These are phyloP conservation scores for Jaltomata sinuosa DNA, from an alignment of 257 asterid genomes.

Conservation along the genomic window DNA sequence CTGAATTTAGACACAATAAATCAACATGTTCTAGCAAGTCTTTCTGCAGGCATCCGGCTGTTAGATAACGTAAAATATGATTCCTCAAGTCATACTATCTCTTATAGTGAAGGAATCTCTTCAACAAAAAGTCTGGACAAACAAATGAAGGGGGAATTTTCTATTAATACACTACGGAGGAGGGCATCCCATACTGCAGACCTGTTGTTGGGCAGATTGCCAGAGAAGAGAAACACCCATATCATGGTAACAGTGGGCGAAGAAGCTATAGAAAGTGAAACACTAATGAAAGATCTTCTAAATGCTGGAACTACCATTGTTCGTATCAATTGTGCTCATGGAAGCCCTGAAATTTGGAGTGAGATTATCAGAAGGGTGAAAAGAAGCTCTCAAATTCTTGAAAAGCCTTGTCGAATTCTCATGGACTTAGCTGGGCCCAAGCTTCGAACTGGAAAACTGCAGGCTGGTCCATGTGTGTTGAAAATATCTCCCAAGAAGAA, in stretches of 20 bases:
- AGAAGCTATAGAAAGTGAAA: constrained; percentile 44
- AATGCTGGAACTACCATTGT: constrained; percentile 48
- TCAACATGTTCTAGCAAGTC: constrained; percentile 57
- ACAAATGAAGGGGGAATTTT: constrained; percentile 28
- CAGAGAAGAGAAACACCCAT: constrained; percentile 38
- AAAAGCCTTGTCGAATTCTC: constrained; percentile 63
- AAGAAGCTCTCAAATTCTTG: constrained; percentile 42
- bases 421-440: constrained; percentile 86
- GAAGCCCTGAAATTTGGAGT: constrained; percentile 47
- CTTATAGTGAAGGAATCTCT: constrained; percentile 19
- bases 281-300: constrained; percentile 37
- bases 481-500: constrained; percentile 57
- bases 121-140: constrained; percentile 12
- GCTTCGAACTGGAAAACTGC: constrained; percentile 61
- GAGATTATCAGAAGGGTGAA: constrained; percentile 41
- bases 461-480: constrained; percentile 50
- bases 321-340: constrained; percentile 78
- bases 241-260: constrained; percentile 69
- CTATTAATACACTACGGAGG: constrained; percentile 32
- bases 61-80: constrained; percentile 28
- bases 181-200: constrained; percentile 31
- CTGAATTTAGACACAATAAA: constrained; percentile 41
- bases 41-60: constrained; percentile 45
- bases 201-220: constrained; percentile 43
- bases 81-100: constrained; percentile 13